Conservation (phyloP, 495 filamentous ascomycete species). For the Daldinia decipiens region DNA sequence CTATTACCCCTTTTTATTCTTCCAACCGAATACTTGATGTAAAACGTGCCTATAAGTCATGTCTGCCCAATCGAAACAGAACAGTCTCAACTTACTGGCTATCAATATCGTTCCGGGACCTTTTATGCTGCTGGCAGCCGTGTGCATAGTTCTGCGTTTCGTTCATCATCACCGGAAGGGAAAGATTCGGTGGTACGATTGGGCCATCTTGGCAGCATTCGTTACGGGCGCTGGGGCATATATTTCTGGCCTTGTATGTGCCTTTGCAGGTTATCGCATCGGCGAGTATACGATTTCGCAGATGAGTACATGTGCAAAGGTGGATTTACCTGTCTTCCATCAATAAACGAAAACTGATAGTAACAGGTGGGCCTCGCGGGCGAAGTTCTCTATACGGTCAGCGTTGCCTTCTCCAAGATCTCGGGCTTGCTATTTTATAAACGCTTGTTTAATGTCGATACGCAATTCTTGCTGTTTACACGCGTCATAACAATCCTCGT, state of each 20-base stretch:
- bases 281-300: background rate
- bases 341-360: background rate
- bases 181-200: background rate
- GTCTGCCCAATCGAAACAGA: background rate
- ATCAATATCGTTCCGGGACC: background rate
- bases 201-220: slow-evolving; percentile 1
- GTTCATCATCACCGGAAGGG: background rate
- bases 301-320: background rate
- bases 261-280: background rate
- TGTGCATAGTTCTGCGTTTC: background rate
- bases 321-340: no score
- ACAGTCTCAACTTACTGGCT: background rate
- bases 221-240: background rate
- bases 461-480: background rate
- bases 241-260: background rate
- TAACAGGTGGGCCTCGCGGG: background rate
- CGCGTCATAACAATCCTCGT: background rate
- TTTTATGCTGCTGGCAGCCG: background rate
- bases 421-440: background rate
- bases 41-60: background rate
- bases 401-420: background rate
- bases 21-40: background rate
- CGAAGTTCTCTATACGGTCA: background rate
- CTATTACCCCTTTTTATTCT: background rate
- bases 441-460: background rate